Evolutionary conservation across 257 asterid genomes (phyloP).

Genomic region (Nicotiana attenuata): DNA sequence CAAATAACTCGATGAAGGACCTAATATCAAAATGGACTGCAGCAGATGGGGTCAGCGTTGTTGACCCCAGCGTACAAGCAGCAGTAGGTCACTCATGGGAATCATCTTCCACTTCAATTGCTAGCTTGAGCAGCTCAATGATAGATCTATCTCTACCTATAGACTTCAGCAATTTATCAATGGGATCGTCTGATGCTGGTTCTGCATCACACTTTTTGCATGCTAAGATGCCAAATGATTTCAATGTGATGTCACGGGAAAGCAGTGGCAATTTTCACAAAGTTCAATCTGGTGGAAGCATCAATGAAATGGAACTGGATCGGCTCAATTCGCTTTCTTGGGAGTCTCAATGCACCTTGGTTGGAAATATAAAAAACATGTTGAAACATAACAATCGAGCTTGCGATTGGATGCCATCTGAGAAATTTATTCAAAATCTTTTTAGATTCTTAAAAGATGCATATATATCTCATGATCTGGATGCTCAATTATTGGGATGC

Average conservation of each 20-base stretch:
- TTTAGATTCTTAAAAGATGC: conserved; percentile 65
- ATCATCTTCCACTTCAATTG: conserved; percentile 49
- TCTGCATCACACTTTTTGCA: conserved; percentile 23
- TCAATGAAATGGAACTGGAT: conserved; percentile 28
- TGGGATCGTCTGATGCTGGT: conserved; percentile 35
- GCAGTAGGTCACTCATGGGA: conserved; percentile 33
- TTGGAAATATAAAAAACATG: conserved; percentile 38
- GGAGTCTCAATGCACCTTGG: conserved; percentile 52
- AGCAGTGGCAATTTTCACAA: conserved; percentile 8
- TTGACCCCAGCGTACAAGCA: conserved; percentile 40
- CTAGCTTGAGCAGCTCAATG: conserved; percentile 67
- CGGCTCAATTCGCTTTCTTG: conserved; percentile 54
- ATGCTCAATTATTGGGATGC: conserved; percentile 71
- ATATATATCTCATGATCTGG: conserved; percentile 31
- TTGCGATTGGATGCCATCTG: conserved; percentile 26
- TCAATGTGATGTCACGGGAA: conserved; percentile 3
- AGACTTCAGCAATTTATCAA: conserved; percentile 52
- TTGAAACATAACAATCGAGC: conserved; percentile 30
- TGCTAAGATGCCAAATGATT: conserved; percentile 17
- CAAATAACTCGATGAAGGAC: conserved; percentile 55
- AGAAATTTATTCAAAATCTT: conserved; percentile 32
- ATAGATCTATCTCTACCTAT: conserved; percentile 50
- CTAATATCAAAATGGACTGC: conserved; percentile 62
- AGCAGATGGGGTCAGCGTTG: conserved; percentile 29
- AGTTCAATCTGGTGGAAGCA: conserved; percentile 7